Evolutionary conservation across 805 yeast genomes (phyloP).

Genomic region (Saturnispora hagleri): DNA sequence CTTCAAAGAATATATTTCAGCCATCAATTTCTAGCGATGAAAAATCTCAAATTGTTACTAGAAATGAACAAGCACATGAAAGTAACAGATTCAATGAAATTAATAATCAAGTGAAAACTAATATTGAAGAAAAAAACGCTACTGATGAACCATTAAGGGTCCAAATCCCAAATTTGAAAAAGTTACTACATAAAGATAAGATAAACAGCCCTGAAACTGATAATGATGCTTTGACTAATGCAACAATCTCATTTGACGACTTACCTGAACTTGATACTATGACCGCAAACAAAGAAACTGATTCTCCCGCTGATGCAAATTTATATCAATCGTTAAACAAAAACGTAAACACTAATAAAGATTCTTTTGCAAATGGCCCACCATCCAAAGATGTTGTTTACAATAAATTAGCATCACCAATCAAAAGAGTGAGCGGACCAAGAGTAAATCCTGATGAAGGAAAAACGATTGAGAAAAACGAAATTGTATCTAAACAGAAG

Average conservation of each 20-base stretch:
- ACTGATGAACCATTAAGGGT: not conserved
- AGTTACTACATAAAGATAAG: not conserved
- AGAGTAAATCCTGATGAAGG: not conserved
- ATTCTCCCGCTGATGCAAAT: not conserved
- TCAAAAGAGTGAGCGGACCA: not conserved
- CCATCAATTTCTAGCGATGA: not conserved
- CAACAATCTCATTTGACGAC: not conserved
- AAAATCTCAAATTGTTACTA: not conserved
- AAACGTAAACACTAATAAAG: not conserved
- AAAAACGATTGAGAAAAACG: not conserved
- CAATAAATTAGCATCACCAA: not conserved
- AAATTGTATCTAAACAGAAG: not conserved
- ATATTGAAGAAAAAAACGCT: not conserved
- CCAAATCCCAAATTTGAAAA: not conserved
- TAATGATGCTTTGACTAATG: not conserved
- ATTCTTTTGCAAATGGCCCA: not conserved
- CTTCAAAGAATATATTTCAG: not conserved
- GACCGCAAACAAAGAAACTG: not conserved
- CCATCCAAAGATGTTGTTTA: not conserved
- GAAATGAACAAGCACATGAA: not conserved
- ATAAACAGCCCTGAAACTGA: not conserved
- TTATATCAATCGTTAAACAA: not conserved
- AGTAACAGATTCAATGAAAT: too few species aligned
- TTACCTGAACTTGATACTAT: not conserved
- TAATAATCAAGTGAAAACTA: not conserved